Base-by-base conservation (phyloP, 176 grass and related monocot species). In the Miscanthus lutarioriparius region DNA sequence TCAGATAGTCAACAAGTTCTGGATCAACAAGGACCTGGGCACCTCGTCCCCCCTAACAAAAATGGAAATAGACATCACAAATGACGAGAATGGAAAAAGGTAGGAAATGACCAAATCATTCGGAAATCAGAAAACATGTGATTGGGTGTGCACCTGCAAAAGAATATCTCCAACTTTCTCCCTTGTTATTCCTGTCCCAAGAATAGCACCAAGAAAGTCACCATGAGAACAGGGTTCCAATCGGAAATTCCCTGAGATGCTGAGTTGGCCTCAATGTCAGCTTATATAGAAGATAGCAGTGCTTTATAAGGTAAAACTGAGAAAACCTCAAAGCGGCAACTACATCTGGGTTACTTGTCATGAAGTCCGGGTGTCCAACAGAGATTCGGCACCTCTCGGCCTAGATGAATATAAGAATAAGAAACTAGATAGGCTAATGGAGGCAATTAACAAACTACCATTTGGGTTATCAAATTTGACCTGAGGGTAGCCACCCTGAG, bases 101-200 rank as follows among this genome's bases (percentile, higher is more conserved):
- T 7, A 10, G 30, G 67, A 75, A 43, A 62, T 77, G 61, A 64
- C 35, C 41, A 75, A 3, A 79, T 8, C 23, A 32, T 75, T 70
- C 28, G 64, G 14, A 78, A 76, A 75, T 51, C 39, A 74, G n/a
- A 78, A 75, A 71, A 69, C 26, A 23, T 82, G 68, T 39, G 35
- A 78, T 72, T 59, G 72, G 76, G 53, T 67, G 58, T 62, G 36
- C 15, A 87, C 96, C 96, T 98, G 96, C 84, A 98, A 78, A 86
- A 98, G 78, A 77, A 98, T 95, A 92, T 98, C 96, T 87, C 96
- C 96, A 94, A 95, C 83, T 58, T 89, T 95, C 32, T 95, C 96
- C 86, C 93, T 98, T 75, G 85, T 83, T 67, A 98, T 95, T 76
- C 91, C 96, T 71, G 89, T 87, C 64, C 93, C 87, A 40, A 98